Evolutionary conservation across 805 yeast genomes (phyloP).

Genomic region (Yarrowia hollandica): DNA sequence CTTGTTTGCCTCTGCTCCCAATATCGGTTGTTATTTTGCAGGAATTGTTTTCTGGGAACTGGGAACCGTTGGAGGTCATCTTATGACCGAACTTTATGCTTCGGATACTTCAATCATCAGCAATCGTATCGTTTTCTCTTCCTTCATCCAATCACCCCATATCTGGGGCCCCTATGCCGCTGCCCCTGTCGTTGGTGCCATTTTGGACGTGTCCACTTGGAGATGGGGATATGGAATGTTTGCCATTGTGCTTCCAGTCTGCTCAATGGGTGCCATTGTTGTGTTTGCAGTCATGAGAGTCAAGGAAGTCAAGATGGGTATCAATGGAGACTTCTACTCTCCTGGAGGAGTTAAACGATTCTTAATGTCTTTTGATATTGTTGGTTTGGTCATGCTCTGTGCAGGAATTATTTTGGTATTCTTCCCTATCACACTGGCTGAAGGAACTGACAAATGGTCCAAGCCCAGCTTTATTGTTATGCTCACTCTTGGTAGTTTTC

Average conservation of each 20-base stretch:
- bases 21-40: conserved; percentile 20
- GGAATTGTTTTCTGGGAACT: conserved; percentile 6
- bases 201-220: conserved; percentile 48
- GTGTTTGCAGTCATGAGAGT: not conserved
- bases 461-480: not conserved
- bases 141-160: conserved; percentile 4
- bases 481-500: conserved; percentile 7
- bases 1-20: conserved; percentile 1
- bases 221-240: conserved; percentile 55
- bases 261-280: not conserved
- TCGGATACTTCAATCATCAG: conserved; percentile 5
- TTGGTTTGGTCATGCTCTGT: not conserved
- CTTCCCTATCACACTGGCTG: conserved; percentile 19
- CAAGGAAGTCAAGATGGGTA: not conserved
- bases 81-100: conserved; percentile 19
- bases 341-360: not conserved
- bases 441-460: conserved; percentile 12
- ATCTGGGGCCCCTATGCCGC: conserved; percentile 12
- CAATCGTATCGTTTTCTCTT: not conserved
- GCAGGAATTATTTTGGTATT: conserved; percentile 3
- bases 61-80: conserved; percentile 20
- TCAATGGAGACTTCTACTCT: not conserved
- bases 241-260: conserved; percentile 46
- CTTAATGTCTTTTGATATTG: not conserved
- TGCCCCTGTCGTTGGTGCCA: not conserved